Evolutionary conservation across 106 monocot species (phyloP).

Genomic region (Gastrodia elata): DNA sequence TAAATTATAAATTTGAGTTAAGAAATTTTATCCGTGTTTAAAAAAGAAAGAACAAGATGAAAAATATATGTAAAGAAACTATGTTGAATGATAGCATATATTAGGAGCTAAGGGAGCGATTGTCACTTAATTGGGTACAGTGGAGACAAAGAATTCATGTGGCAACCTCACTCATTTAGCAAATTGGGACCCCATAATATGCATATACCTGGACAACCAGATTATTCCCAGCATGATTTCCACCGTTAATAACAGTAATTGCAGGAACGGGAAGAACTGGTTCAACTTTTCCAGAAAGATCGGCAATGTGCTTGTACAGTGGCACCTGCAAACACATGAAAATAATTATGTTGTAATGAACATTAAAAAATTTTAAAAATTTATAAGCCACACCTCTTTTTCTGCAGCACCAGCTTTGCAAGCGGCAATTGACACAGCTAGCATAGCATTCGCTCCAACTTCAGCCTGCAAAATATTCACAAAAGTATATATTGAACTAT

Average conservation of each 20-base stretch:
- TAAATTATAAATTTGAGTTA: too few relatives aligned
- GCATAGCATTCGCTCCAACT: constrained; percentile 89
- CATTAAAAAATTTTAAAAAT: neutral
- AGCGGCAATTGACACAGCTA: constrained; percentile 97
- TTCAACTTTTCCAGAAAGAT: constrained; percentile 80
- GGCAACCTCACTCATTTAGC: too few relatives aligned
- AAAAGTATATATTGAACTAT: neutral
- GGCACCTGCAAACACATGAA: constrained; percentile 47
- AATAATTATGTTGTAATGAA: neutral
- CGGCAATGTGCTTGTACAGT: constrained; percentile 87
- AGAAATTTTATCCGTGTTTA: too few relatives aligned
- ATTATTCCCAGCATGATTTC: constrained; percentile 89
- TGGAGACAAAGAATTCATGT: too few relatives aligned
- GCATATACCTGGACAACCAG: constrained; percentile 73
- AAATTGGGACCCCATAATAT: constrained; percentile 4
- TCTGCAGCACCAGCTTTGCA: constrained; percentile 99
- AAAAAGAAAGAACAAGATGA: too few relatives aligned
- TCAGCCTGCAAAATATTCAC: constrained; percentile 39
- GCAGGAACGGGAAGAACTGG: constrained; percentile 79
- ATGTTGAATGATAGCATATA: too few relatives aligned
- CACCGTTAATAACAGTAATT: constrained; percentile 78
- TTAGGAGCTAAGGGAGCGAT: too few relatives aligned
- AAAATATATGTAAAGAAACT: too few relatives aligned
- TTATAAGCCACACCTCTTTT: constrained; percentile 50
- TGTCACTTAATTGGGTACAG: too few relatives aligned